Percentiles rank a stretch among this genome's conserved stretches.
Evolutionary conservation across 768 basidiomycete species (phyloP).

Genomic region (Paxillus ammoniavirescens): DNA sequence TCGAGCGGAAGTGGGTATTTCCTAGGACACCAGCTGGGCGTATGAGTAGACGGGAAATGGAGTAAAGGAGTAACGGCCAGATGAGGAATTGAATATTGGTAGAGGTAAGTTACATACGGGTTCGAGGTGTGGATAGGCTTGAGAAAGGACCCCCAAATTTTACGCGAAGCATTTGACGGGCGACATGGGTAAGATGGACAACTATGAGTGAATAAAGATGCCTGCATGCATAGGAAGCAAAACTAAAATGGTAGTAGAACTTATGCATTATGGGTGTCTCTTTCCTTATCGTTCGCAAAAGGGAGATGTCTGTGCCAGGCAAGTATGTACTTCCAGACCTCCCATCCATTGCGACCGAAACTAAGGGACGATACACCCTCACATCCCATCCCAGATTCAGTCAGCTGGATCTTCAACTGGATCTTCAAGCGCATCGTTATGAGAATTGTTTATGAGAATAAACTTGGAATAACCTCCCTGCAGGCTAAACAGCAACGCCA

Average conservation of each 20-base stretch:
- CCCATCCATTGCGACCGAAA: constrained; percentile 12
- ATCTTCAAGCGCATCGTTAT: constrained; percentile 14
- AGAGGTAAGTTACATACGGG: no score
- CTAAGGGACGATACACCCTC: constrained; percentile 5
- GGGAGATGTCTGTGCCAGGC: constrained; percentile 12
- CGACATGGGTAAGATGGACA: constrained; percentile 11
- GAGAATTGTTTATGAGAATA: constrained; percentile 18
- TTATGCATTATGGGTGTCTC: background rate
- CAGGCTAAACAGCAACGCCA: background rate
- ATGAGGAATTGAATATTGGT: no score
- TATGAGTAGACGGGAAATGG: constrained; percentile 6
- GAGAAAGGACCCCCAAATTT: constrained; percentile 28
- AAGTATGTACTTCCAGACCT: constrained; percentile 6
- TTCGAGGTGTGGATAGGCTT: background rate
- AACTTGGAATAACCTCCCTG: constrained; percentile 10
- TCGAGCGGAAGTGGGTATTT: constrained; percentile 1
- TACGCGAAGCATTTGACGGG: constrained; percentile 28
- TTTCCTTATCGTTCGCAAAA: constrained; percentile 13
- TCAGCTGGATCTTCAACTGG: constrained; percentile 2
- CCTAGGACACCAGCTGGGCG: constrained; percentile 31
- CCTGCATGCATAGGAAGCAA: constrained; percentile 19
- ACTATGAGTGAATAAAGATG: constrained; percentile 14
- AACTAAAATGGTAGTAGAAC: constrained; percentile 15
- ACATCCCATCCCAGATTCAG: constrained; percentile 7
- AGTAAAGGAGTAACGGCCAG: no score